Base-by-base conservation (phyloP, 768 basidiomycete genomes). In the Amanita pseudoporphyria region DNA sequence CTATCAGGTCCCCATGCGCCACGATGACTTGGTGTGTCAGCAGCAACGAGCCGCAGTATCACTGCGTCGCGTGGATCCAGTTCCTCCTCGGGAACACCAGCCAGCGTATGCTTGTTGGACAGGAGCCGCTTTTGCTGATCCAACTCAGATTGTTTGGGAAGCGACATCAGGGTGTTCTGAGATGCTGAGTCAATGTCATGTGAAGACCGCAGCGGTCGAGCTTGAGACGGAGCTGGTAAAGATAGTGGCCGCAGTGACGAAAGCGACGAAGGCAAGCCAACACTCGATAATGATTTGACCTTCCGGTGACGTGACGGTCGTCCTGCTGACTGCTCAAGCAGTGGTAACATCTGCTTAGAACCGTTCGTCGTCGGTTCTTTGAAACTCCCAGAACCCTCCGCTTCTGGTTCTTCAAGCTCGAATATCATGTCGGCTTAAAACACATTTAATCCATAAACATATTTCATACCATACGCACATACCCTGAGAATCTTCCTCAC, bases 21-120 rank as follows among this genome's bases (percentile, higher is more conserved):
- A 47, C 82, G 72, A 60, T 87, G 85, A 54, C 82, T 86, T 1
- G 84, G 81, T 26, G 70, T 77, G 63, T 77, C 70, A 22, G 82
- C 83, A 7, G 82, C 82, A n/a, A 87, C 77, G 30, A 86, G 69
- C 54, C 71, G 74, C 56, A 78, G 52, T 30, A 86, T 68, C 55
- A 78, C 77, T 28, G 67, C 70, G 56, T 81, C 78, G 46, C 71
- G 57, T 31, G 56, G 41, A 45, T 57, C 51, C 9, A 47, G 24
- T 31, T 38, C 49, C 1, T 57, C 52, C 42, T 45, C 51, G 16
- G 37, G 44, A 51, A 68, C 72, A 14, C 58, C 53, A 13, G 26
- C 21, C 31, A 50, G 21, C n/a, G 49, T 35, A 21, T 43, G 49
- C 26, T 43, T 43, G 22, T 21, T 28, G 6, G 40, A 14, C 21